These are phyloP conservation scores for Penicillium cataractarum DNA, from an alignment of 495 filamentous ascomycete genomes.

Conservation along the genomic window DNA sequence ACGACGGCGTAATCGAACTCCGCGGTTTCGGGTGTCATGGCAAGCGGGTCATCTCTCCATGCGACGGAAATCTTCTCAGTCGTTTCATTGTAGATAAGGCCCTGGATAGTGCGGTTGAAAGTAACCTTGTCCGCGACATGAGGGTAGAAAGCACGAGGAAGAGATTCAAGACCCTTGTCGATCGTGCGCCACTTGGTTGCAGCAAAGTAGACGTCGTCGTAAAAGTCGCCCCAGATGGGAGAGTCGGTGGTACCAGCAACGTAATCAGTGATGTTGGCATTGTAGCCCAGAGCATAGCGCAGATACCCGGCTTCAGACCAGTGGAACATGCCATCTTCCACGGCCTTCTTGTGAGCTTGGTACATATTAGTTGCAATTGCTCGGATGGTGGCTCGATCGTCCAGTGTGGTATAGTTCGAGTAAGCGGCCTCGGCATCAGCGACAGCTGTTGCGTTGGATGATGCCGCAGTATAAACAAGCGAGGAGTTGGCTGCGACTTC, in stretches of 20 bases:
- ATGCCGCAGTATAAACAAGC: conserved; percentile 35
- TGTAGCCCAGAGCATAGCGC: conserved; percentile 56
- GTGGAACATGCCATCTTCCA: conserved; percentile 43
- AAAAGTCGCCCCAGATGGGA: conserved; percentile 47
- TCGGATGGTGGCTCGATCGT: conserved; percentile 38
- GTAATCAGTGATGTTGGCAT: conserved; percentile 59
- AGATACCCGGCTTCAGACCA: conserved; percentile 68
- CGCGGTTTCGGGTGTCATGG: conserved; percentile 46
- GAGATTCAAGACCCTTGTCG: conserved; percentile 61
- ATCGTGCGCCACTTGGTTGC: conserved; percentile 66
- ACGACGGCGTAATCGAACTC: conserved; percentile 69
- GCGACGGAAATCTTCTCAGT: conserved; percentile 50
- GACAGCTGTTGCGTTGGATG: conserved; percentile 39
- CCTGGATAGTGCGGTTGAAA: conserved; percentile 57
- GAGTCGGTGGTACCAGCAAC: conserved; percentile 32
- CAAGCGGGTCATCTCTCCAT: conserved; percentile 47
- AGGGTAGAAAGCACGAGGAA: conserved; percentile 65
- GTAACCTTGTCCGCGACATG: conserved; percentile 56
- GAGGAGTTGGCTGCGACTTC: conserved; percentile 37
- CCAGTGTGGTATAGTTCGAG: conserved; percentile 23
- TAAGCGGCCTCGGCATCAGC: conserved; percentile 41
- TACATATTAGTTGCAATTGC: conserved; percentile 62
- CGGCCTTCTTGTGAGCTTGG: conserved; percentile 57
- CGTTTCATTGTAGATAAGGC: conserved; percentile 41
- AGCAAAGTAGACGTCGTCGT: conserved; percentile 56